Evolutionary conservation across 1,284 basidiomycete genomes (phyloP).

Genomic region (Apiotrichum mycotoxinovorans): DNA sequence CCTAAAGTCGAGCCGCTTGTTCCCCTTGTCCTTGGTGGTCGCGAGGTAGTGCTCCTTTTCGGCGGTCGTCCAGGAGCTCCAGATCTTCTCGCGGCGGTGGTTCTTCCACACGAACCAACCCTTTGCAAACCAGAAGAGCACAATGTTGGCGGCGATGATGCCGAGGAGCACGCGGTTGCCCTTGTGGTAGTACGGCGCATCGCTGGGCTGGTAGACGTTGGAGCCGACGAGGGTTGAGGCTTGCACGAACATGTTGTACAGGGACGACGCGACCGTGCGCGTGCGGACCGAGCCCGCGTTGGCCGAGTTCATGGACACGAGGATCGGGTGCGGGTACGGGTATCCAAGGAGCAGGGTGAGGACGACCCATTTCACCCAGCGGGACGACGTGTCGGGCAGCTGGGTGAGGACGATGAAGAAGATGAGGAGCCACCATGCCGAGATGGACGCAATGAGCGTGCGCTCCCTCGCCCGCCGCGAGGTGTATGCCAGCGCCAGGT

Average conservation of each 20-base stretch:
- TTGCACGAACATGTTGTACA: constrained; percentile 44
- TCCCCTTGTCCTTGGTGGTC: constrained; percentile 33
- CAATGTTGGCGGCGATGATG: constrained; percentile 24
- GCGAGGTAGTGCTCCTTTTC: constrained; percentile 30
- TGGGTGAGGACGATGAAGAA: constrained; percentile 26
- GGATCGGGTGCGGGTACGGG: constrained; percentile 31
- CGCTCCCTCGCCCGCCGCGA: constrained; percentile 34
- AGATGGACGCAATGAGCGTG: constrained; percentile 17
- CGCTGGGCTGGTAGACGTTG: constrained; percentile 36
- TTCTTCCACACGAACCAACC: constrained; percentile 29
- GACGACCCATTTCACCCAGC: constrained; percentile 21
- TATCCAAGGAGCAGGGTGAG: constrained; percentile 17
- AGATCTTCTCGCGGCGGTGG: constrained; percentile 25
- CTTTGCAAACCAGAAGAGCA: constrained; percentile 25
- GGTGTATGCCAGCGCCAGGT: constrained; percentile 28
- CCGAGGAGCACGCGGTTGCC: constrained; percentile 34
- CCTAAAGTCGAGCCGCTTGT: constrained; percentile 27
- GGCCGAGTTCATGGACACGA: constrained; percentile 27
- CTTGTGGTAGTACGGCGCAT: constrained; percentile 33
- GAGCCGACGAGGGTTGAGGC: constrained; percentile 31
- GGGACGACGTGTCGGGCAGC: constrained; percentile 16
- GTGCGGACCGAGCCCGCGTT: constrained; percentile 37
- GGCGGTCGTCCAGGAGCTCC: constrained; percentile 29
- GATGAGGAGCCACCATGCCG: constrained; percentile 32
- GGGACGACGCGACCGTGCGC: constrained; percentile 31